Percentiles rank a stretch among this genome's conserved stretches.
phyloP scores from a whole-genome alignment of 2,329 filamentous ascomycete genomes.

The Trichoderma brevicompactum region DNA sequence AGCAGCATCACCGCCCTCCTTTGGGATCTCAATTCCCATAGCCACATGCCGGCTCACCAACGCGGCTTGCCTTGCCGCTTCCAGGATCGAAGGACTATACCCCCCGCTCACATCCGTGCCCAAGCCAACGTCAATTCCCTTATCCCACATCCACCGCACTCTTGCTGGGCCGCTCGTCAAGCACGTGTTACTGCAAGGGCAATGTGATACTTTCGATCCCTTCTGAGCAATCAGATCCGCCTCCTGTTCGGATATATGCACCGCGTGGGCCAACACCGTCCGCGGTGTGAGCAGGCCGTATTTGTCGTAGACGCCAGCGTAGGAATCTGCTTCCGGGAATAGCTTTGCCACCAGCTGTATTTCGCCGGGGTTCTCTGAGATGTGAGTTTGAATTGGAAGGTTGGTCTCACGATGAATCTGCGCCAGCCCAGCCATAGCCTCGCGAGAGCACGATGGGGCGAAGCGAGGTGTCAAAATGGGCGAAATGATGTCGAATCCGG shows the following conservation, averaged over 20 bases:
- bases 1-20: conserved; percentile 10
- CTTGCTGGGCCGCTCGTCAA: conserved; percentile 79
- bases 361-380: conserved; percentile 81
- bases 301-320: conserved; percentile 79
- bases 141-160: conserved; percentile 74
- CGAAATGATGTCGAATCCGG: conserved; percentile 64
- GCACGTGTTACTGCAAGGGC: conserved; percentile 83
- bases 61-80: conserved; percentile 79
- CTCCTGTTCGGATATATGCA: conserved; percentile 75
- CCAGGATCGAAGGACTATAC: conserved; percentile 79
- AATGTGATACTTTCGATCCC: conserved; percentile 75
- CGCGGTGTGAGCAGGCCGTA: conserved; percentile 69
- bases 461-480: conserved; percentile 80
- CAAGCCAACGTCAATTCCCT: conserved; percentile 78
- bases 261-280: conserved; percentile 84
- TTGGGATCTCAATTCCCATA: conserved; percentile 50
- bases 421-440: conserved; percentile 67
- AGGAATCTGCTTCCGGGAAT: conserved; percentile 68
- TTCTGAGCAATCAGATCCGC: conserved; percentile 64
- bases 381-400: conserved; percentile 83
- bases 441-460: conserved; percentile 64
- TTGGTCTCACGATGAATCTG: conserved; percentile 63
- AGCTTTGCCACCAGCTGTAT: conserved; percentile 69
- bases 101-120: conserved; percentile 93
- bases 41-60: conserved; percentile 76